Base-by-base conservation (phyloP, 306 rosid species). In the Vigna trinervia region DNA sequence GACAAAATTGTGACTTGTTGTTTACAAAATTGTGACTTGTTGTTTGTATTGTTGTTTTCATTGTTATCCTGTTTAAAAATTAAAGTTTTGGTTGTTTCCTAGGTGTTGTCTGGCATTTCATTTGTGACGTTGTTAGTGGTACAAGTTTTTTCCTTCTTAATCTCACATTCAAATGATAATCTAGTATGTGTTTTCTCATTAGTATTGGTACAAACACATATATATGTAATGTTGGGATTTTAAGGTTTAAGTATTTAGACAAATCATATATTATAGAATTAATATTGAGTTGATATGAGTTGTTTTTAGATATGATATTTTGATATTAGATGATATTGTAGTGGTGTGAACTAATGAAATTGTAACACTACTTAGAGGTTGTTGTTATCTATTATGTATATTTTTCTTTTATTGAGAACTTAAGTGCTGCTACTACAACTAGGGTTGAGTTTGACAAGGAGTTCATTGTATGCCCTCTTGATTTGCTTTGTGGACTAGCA, bases 401-500 rank as follows among this genome's bases (percentile, higher is more conserved):
- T 68, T 58, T 51, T 59, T 76, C 57, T 41, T 17, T 39, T 41
- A 39, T 41, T 39, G 15, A 30, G 19, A 45, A 2, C 12, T 41
- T 0, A 13, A 62, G 13, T 41, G 28, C 5, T 26, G 53, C 58
- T 76, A 17, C 19, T 17, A 17, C 19, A 17, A 17, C 19, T 17
- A 17, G 19, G 19, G 19, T 17, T 17, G 19, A 17, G 19, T 17
- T 17, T 17, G 19, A 17, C 19, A 17, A 11, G 39, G 99, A 96
- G 84, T 96, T 96, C 66, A 80, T 93, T 83, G 98, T 96, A 30
- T 96, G 99, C 19, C 19, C 19, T 61, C 96, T 96, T 77, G 98
- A 96, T 88, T 88, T 96, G 73, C 97, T 96, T 65, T 93, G 98
- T 70, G 99, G 99, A 85, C 94, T 96, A 57, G 84, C 94, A 30